Evolutionary conservation across 331 rosid species (phyloP).

Genomic region (Malus hybrid): DNA sequence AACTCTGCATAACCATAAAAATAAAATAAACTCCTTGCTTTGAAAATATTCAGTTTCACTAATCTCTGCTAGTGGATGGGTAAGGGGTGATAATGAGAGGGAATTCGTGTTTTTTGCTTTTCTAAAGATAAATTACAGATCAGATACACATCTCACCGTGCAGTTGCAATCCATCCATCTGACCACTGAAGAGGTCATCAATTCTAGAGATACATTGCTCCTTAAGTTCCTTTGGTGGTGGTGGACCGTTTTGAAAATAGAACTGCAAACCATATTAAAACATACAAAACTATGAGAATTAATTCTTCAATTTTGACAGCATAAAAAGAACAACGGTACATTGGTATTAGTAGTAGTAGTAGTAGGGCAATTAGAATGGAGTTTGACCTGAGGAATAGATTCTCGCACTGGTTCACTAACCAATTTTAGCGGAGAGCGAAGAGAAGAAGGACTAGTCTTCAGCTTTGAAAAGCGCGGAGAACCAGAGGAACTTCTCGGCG

Average conservation of each 20-base stretch:
- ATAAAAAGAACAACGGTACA: background rate
- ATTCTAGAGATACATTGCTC: constrained; percentile 60
- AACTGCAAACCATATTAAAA: constrained; percentile 44
- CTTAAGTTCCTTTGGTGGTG: constrained; percentile 64
- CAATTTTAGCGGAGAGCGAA: constrained; percentile 79
- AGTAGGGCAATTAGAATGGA: background rate
- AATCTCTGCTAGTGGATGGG: background rate
- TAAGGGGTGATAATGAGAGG: background rate
- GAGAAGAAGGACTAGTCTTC: constrained; percentile 67
- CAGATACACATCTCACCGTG: constrained; percentile 58
- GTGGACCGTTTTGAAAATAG: constrained; percentile 82
- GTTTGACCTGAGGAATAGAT: constrained; percentile 84
- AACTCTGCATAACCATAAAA: constrained; percentile 52
- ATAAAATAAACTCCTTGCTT: constrained; percentile 21
- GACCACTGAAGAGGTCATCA: constrained; percentile 53
- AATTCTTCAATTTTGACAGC: background rate
- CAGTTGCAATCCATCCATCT: constrained; percentile 71
- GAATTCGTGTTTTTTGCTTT: background rate
- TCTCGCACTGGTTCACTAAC: constrained; percentile 81
- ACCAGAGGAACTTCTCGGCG: constrained; percentile 80
- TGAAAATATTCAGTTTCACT: background rate
- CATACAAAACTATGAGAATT: background rate
- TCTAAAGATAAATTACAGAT: background rate
- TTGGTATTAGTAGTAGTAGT: background rate
- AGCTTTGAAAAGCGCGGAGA: constrained; percentile 84